Evolutionary conservation across 192 early-diverging fungal genomes (phyloP).

Genomic region (Dissophora globulifera): DNA sequence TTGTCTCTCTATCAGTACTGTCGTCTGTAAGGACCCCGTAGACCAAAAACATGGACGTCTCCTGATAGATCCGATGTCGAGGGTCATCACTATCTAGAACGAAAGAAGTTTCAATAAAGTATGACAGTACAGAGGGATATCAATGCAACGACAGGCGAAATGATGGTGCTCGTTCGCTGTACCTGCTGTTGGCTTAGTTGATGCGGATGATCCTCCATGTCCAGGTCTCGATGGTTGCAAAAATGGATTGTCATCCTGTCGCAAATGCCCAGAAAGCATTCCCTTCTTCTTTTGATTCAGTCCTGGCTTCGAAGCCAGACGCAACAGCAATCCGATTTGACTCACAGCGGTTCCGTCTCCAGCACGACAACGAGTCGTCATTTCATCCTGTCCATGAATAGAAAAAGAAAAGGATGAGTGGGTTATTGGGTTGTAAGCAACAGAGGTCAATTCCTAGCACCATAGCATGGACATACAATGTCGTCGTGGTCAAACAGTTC

Average conservation of each 20-base stretch:
- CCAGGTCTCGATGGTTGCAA: constrained; percentile 10
- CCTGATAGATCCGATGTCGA: constrained; percentile 13
- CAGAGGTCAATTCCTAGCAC: not conserved
- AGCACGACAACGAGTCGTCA: constrained; percentile 1
- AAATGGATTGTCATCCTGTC: constrained; percentile 39
- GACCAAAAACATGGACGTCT: constrained; percentile 28
- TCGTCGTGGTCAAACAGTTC: constrained; percentile 20
- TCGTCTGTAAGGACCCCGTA: constrained; percentile 19
- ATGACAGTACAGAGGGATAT: no score
- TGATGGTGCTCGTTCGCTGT: no score
- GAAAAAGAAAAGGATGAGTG: no score
- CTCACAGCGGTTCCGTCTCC: constrained; percentile 14
- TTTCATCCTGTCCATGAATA: constrained; percentile 7
- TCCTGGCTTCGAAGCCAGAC: constrained; percentile 9
- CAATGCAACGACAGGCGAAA: no score
- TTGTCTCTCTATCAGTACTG: no score
- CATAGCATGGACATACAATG: constrained; percentile 31
- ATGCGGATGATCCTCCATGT: not conserved
- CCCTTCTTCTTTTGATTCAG: constrained; percentile 12
- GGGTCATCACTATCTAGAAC: not conserved
- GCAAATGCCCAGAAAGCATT: not conserved
- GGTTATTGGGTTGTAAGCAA: no score
- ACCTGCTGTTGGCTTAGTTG: not conserved
- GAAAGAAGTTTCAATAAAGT: no score
- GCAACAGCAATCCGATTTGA: constrained; percentile 19